Percentiles rank a stretch among this genome's conserved stretches.
Conservation (phyloP, 805 yeast genomes). For the Hanseniaspora valbyensis region DNA sequence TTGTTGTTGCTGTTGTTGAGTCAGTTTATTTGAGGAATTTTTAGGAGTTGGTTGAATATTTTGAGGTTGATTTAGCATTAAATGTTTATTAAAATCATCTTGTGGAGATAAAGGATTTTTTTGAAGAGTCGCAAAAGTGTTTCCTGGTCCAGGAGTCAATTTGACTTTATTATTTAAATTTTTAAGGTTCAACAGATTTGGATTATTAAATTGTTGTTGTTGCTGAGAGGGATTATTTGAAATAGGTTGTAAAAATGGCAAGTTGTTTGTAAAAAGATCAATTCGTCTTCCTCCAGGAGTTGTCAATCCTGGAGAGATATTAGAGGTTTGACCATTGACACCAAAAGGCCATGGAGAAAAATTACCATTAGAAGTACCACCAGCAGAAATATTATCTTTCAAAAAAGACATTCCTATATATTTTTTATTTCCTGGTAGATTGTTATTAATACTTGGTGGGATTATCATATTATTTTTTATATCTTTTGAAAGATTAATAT, state of each 20-base stretch:
- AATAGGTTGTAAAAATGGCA: background rate
- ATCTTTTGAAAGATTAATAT: background rate
- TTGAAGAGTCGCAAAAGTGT: background rate
- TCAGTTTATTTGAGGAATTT: background rate
- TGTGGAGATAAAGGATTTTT: constrained; percentile 2
- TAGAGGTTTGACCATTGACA: background rate
- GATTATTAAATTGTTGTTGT: background rate
- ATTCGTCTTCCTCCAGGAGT: constrained; percentile 12
- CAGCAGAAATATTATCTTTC: constrained; percentile 4
- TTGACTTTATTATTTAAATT: background rate
- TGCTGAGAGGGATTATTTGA: background rate
- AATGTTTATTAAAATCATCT: constrained; percentile 4
- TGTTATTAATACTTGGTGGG: constrained; percentile 8
- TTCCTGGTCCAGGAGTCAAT: constrained; percentile 1
- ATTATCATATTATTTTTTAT: background rate
- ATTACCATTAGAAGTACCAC: constrained; percentile 6
- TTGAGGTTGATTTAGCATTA: background rate
- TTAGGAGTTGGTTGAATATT: background rate
- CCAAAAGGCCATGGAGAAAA: constrained; percentile 12
- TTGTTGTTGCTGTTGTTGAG: constrained; percentile 16
- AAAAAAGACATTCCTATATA: background rate
- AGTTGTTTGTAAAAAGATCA: background rate
- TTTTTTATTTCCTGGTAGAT: background rate
- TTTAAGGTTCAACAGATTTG: background rate
- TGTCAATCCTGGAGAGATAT: constrained; percentile 6